Base-by-base conservation (phyloP, 371 early-diverging fungal genomes). In the Homolaphlyctis polyrhiza region DNA sequence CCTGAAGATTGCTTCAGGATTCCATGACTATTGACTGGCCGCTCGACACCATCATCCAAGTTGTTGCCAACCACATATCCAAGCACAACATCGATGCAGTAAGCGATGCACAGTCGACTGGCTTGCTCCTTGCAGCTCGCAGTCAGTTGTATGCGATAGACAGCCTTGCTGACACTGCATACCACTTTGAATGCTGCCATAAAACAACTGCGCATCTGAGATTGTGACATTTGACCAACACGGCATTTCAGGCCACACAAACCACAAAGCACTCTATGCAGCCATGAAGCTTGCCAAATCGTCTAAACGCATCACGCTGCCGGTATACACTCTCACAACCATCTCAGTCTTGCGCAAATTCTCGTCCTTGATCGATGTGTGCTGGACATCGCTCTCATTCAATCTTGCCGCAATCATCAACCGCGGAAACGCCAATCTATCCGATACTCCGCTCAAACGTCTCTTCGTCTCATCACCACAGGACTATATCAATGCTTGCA, bases 161-260 rank as follows among this genome's bases (percentile, higher is more conserved):
- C 30, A 45, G 18, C 45, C 18, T 23, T 16, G 45, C 23, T 45
- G 16, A 16, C 18, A 45, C 23, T 45, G 18, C 23, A 18, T 45
- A 18, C 23, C 45, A 45, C 16, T 16, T 45, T 45, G 16, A 45
- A 23, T 45, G 45, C 23, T 45, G 16, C 43, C 13, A 21, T 39
- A 3, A 47, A 30, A 43, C 6, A 63, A 11, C 60, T 18, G n/a
- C n/a, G 32, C 30, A 23, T 48, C 50, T 23, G 73, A 89, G 86
- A 79, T 99, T 30, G 81, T 96, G 48, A 98, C 97, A 0, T 99
- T 98, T 85, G 99, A 99, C 76, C 70, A 78, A 8, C 67, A 84
- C 35, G 99, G 99, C 8, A 88, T 98, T 45, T 93, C 94, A 43
- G 91, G 91, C 0, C 99, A 99, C 73, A 76, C 85, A 52, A 98